These are phyloP conservation scores for Podospora appendiculata DNA, from an alignment of 495 filamentous ascomycete species.

Conservation along the genomic window DNA sequence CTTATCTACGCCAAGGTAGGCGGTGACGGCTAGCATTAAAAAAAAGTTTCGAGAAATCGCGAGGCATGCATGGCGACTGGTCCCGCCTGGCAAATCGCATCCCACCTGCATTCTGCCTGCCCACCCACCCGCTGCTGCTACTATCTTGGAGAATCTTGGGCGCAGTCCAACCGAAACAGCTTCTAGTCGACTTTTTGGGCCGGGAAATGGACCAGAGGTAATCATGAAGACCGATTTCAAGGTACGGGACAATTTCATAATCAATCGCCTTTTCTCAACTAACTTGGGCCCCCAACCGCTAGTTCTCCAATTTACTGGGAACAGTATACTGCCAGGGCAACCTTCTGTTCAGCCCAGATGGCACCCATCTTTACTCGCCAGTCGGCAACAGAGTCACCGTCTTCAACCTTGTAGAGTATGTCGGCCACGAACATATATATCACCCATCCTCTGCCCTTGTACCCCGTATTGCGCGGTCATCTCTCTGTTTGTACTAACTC, in stretches of 20 bases:
- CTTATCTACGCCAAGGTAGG: no score
- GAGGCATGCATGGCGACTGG: neutral
- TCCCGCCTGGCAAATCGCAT: neutral
- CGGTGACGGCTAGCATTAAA: no score
- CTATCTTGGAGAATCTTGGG: no score
- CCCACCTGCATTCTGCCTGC: no score
- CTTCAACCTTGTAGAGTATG: slow-evolving; percentile 92
- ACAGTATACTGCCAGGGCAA: slow-evolving; percentile 98
- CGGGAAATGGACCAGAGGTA: slow-evolving; percentile 16
- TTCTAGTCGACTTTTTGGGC: neutral
- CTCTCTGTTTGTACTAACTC: slow-evolving; percentile 26
- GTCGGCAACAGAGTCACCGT: slow-evolving; percentile 94
- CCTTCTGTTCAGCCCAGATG: slow-evolving; percentile 93
- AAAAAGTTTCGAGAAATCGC: neutral
- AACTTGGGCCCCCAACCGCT: neutral
- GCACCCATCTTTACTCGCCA: slow-evolving; percentile 89
- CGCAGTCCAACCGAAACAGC: neutral
- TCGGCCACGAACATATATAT: slow-evolving; percentile 1
- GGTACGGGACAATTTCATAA: slow-evolving; percentile 34
- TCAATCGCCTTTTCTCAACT: slow-evolving; percentile 5
- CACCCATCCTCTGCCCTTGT: neutral
- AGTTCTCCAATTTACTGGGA: slow-evolving; percentile 94
- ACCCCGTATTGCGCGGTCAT: neutral
- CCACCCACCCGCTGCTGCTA: no score
- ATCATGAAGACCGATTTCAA: slow-evolving; percentile 96